These are phyloP conservation scores for Heliamphora pulchella DNA, from an alignment of 179 eudicot genomes.

Conservation along the genomic window DNA sequence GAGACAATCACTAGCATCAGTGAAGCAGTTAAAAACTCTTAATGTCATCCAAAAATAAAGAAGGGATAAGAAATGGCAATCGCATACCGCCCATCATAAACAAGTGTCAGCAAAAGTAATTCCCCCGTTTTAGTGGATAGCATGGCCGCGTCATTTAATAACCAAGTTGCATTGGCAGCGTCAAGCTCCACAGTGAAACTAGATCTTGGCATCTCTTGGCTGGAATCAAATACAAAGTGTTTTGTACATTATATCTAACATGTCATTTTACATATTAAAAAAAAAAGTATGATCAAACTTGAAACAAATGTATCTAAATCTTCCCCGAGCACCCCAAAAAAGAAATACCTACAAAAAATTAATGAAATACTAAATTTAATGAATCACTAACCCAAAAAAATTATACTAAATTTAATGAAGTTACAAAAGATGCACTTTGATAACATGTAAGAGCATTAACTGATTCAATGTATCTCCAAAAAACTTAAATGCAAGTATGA, in stretches of 20 bases:
- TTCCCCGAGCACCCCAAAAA: neutral
- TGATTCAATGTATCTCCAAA: neutral
- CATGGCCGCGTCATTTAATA: conserved; percentile 85
- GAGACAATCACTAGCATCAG: neutral
- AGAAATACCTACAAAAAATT: neutral
- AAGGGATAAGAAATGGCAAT: neutral
- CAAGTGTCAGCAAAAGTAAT: conserved; percentile 73
- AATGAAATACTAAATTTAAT: neutral
- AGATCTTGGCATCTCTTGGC: conserved; percentile 82
- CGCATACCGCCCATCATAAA: conserved; percentile 91
- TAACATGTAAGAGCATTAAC: neutral
- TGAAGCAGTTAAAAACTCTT: neutral
- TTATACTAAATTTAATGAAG: neutral
- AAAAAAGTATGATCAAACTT: neutral
- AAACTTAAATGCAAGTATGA: conserved; percentile 4
- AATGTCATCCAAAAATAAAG: neutral
- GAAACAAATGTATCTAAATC: neutral
- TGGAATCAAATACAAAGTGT: conserved; percentile 21
- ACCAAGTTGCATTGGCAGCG: conserved; percentile 94
- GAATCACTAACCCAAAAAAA: neutral
- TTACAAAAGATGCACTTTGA: neutral
- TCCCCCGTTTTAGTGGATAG: conserved; percentile 93
- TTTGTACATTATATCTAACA: neutral
- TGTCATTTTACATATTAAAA: neutral
- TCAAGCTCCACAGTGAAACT: conserved; percentile 87